A percentile compares a stretch with the other conserved stretches of the same genome.
These are phyloP conservation scores for Scedosporium aurantiacum DNA, from an alignment of 2,329 filamentous ascomycete species.

Conservation along the genomic window DNA sequence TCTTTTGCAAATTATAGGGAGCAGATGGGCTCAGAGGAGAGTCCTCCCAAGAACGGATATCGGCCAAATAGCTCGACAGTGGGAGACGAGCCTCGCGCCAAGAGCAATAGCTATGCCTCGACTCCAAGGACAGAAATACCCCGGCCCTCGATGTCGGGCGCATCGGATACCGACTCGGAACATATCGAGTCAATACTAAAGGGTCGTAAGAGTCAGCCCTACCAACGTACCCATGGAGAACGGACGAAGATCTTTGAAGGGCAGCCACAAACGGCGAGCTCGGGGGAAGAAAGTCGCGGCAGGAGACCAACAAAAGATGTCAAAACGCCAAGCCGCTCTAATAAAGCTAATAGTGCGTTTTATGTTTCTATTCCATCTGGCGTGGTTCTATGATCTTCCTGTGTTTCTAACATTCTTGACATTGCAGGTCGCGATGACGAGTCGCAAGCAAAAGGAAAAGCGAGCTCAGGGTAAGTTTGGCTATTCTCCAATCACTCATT, in stretches of 20 bases:
- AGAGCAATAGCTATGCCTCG: conserved; percentile 38
- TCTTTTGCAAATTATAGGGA: conserved; percentile 5
- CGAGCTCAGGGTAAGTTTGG: not conserved
- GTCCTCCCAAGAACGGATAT: conserved; percentile 33
- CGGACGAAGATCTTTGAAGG: conserved; percentile 43
- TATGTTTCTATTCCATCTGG: not conserved
- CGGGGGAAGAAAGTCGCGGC: not conserved
- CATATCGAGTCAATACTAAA: conserved; percentile 2
- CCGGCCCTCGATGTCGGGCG: not conserved
- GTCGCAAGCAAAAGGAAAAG: not conserved
- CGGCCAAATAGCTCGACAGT: conserved; percentile 34
- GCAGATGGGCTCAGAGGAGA: not conserved
- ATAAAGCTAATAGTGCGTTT: not conserved
- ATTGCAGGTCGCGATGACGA: not conserved
- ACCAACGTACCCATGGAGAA: conserved; percentile 44
- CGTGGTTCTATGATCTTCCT: too few relatives aligned
- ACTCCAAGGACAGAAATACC: conserved; percentile 12
- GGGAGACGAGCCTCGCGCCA: conserved; percentile 42
- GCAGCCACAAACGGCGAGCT: conserved; percentile 18
- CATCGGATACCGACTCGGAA: conserved; percentile 3
- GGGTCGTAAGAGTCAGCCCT: conserved; percentile 16
- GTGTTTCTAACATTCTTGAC: not conserved
- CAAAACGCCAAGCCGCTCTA: not conserved
- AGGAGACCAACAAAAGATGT: not conserved
- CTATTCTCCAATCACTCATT: not conserved